Percentiles rank a stretch among this genome's conserved stretches.
Evolutionary conservation across 768 basidiomycete species (phyloP).

Genomic region (Lyophyllum decastes): DNA sequence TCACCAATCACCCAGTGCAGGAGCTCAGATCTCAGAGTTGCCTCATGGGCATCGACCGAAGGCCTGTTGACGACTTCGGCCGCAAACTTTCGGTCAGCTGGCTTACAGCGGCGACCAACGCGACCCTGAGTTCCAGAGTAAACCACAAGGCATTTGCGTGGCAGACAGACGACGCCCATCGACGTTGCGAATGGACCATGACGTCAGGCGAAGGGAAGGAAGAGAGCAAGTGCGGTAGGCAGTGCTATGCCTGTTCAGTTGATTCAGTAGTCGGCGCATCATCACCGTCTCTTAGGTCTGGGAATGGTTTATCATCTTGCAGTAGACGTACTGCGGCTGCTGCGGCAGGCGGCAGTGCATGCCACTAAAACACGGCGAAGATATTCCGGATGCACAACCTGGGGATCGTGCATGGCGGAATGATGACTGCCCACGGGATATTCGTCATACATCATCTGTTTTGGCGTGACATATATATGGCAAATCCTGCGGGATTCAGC

Average conservation of each 20-base stretch:
- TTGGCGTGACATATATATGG: not conserved
- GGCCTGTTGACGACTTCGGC: not conserved
- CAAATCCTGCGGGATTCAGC: not conserved
- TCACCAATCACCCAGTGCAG: not conserved
- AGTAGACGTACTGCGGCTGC: not conserved
- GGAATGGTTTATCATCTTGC: not conserved
- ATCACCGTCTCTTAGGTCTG: not conserved
- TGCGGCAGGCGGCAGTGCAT: not conserved
- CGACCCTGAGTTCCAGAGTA: slow-evolving; percentile 19
- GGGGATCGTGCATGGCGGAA: not conserved
- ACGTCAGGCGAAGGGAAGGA: not conserved
- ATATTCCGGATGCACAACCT: not conserved
- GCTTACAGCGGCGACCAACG: not conserved
- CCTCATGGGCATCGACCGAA: not conserved
- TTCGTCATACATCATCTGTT: not conserved
- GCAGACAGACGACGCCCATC: not conserved
- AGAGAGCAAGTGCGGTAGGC: not conserved
- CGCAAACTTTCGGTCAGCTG: not conserved
- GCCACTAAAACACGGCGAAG: not conserved
- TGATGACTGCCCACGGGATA: not conserved
- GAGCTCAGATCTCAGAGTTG: not conserved
- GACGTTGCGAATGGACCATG: not conserved
- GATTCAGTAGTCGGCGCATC: not conserved
- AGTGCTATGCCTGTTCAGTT: not conserved
- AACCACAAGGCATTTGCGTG: slow-evolving; percentile 9